Evolutionary conservation across 1,284 basidiomycete species (phyloP).

Genomic region (Ceratobasidium sp.): DNA sequence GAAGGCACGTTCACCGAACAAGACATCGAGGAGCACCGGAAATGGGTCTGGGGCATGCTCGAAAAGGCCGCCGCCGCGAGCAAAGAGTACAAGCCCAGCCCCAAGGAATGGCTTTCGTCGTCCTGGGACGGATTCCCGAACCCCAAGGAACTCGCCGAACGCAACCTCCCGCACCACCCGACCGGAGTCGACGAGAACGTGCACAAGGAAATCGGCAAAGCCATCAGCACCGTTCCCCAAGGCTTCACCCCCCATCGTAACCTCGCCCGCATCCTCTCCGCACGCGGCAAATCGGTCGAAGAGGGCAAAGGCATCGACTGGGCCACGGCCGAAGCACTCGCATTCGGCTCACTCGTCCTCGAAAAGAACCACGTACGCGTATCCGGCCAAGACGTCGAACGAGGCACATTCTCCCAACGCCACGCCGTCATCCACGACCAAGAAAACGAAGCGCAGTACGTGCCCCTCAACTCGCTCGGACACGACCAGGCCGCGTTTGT

Average conservation of each 20-base stretch:
- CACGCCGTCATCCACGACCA: conserved; percentile 98
- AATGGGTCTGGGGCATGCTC: conserved; percentile 99
- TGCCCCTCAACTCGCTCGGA: conserved; percentile 88
- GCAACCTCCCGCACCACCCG: conserved; percentile 85
- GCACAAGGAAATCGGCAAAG: conserved; percentile 87
- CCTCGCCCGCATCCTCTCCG: conserved; percentile 89
- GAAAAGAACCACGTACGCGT: conserved; percentile 96
- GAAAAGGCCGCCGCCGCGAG: conserved; percentile 90
- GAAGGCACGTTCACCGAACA: conserved; percentile 94
- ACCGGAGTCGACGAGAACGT: conserved; percentile 83
- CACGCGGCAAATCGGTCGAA: conserved; percentile 87
- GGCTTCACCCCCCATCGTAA: conserved; percentile 92
- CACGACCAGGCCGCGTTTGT: conserved; percentile 90
- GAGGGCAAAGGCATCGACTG: conserved; percentile 96
- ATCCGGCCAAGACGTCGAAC: conserved; percentile 98
- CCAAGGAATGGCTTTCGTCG: conserved; percentile 96
- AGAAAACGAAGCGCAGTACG: conserved; percentile 86
- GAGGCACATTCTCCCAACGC: conserved; percentile 99
- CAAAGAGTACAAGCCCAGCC: conserved; percentile 93
- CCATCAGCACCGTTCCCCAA: conserved; percentile 83
- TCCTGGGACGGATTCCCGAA: conserved; percentile 99
- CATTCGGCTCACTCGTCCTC: conserved; percentile 90
- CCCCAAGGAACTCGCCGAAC: conserved; percentile 93
- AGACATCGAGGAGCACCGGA: conserved; percentile 98
- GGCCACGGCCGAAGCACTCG: conserved; percentile 99